A percentile compares a stretch with the other conserved stretches of the same genome.
phyloP scores from a whole-genome alignment of 73 alveolate genomes.

The Tetrahymena malaccensis region DNA sequence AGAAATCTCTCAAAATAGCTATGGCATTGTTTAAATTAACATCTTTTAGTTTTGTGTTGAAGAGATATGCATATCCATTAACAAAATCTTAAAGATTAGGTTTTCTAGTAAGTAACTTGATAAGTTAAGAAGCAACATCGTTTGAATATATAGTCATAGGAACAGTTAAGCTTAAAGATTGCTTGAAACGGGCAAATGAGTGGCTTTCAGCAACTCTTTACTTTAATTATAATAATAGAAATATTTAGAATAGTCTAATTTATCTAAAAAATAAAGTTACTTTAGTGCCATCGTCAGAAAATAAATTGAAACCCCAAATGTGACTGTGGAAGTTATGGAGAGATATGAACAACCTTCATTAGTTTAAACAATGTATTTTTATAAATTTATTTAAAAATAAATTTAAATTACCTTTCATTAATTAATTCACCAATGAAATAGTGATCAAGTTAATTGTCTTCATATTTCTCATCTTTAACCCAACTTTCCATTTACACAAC shows the following conservation, averaged over 20 bases:
- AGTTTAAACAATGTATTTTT: not conserved
- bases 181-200: conserved; percentile 9
- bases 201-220: conserved; percentile 20
- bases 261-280: not conserved
- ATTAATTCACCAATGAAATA: conserved; percentile 78
- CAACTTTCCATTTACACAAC: conserved; percentile 70
- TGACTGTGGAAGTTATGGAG: conserved; percentile 7
- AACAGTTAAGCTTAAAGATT: not conserved
- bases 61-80: conserved; percentile 22
- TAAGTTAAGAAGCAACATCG: conserved; percentile 17
- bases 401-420: not conserved
- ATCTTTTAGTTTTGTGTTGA: not conserved
- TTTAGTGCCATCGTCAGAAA: not conserved
- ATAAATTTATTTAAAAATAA: too few relatives aligned
- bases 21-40: conserved; percentile 24
- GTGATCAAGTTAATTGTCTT: conserved; percentile 53
- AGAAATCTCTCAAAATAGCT: conserved; percentile 2
- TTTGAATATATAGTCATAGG: conserved; percentile 28
- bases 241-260: not conserved
- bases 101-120: not conserved
- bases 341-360: not conserved
- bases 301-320: conserved; percentile 37
- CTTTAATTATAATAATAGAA: not conserved
- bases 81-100: conserved; percentile 9
- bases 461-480: conserved; percentile 40